phyloP scores from a whole-genome alignment of 176 grass and related monocot species.

The Oryza meyeriana region DNA sequence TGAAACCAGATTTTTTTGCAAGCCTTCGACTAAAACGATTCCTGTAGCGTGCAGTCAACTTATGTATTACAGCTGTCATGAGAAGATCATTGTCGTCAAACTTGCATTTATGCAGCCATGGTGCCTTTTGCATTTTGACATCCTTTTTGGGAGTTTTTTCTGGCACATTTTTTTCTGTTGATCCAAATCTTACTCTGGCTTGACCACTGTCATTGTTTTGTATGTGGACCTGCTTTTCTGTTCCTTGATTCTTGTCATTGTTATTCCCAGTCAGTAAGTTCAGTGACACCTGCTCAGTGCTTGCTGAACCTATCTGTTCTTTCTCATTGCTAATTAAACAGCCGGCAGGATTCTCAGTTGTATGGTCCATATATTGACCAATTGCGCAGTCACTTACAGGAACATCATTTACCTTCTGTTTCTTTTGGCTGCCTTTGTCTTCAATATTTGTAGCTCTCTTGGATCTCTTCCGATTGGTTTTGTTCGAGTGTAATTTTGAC shows the following conservation, averaged over 20 bases:
- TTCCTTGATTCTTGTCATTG: conserved; percentile 2
- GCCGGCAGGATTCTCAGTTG: background rate
- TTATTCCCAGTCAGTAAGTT: conserved; percentile 6
- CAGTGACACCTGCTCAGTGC: conserved; percentile 14
- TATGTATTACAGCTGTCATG: conserved; percentile 62
- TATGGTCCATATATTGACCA: conserved; percentile 15
- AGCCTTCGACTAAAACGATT: conserved; percentile 35
- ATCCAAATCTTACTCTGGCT: conserved; percentile 15
- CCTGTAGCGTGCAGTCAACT: conserved; percentile 40
- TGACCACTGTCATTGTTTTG: conserved; percentile 1
- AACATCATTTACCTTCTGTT: conserved; percentile 23
- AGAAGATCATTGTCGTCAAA: conserved; percentile 70
- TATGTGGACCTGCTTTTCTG: background rate
- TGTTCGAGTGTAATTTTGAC: conserved; percentile 19
- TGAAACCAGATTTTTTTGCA: conserved; percentile 33
- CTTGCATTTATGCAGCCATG: conserved; percentile 24
- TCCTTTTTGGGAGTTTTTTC: conserved; percentile 10
- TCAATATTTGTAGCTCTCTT: conserved; percentile 41
- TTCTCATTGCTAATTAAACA: background rate
- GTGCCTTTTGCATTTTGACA: conserved; percentile 26
- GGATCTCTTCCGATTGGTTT: conserved; percentile 42
- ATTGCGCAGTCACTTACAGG: conserved; percentile 1
- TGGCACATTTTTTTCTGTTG: conserved; percentile 1
- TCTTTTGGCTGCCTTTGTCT: conserved; percentile 8
- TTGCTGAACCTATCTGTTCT: conserved; percentile 4